A percentile compares a stretch with the other conserved stretches of the same genome.
These are phyloP conservation scores for Diaporthe sp. DNA, from an alignment of 2,329 filamentous ascomycete genomes.

Conservation along the genomic window DNA sequence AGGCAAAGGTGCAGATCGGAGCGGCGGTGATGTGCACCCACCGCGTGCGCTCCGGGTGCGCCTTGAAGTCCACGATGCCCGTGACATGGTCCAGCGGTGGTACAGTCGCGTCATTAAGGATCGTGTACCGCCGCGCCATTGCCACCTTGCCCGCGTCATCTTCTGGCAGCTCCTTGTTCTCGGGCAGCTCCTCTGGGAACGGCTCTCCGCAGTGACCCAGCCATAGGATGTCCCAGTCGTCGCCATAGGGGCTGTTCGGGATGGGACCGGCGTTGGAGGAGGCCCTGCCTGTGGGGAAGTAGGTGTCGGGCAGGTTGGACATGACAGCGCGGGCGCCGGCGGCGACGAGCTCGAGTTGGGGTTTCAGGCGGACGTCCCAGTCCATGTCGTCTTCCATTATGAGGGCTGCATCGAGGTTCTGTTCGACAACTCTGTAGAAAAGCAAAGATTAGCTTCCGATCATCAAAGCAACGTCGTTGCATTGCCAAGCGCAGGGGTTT, in stretches of 20 bases:
- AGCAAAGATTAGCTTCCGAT: neutral
- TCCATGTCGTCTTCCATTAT: conserved; percentile 64
- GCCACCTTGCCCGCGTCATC: conserved; percentile 30
- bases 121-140: conserved; percentile 38
- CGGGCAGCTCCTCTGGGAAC: conserved; percentile 44
- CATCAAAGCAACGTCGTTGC: conserved; percentile 8
- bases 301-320: conserved; percentile 31
- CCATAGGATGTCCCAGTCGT: conserved; percentile 66
- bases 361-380: conserved; percentile 59
- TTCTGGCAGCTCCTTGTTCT: conserved; percentile 27
- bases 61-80: conserved; percentile 44
- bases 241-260: conserved; percentile 53
- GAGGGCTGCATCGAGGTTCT: conserved; percentile 53
- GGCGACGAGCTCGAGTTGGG: conserved; percentile 47
- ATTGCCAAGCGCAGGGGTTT: conserved; percentile 3
- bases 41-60: conserved; percentile 50
- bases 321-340: conserved; percentile 38
- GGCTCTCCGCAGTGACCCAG: conserved; percentile 61
- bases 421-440: conserved; percentile 51
- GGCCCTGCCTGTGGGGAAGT: conserved; percentile 35
- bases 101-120: conserved; percentile 45
- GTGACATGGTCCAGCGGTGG: conserved; percentile 44
- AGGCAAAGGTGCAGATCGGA: conserved; percentile 54
- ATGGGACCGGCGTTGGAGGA: conserved; percentile 9
- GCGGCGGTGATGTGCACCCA: conserved; percentile 52